These are phyloP conservation scores for Corniculantispora saksenae DNA, from an alignment of 2,329 filamentous ascomycete species.

Conservation along the genomic window DNA sequence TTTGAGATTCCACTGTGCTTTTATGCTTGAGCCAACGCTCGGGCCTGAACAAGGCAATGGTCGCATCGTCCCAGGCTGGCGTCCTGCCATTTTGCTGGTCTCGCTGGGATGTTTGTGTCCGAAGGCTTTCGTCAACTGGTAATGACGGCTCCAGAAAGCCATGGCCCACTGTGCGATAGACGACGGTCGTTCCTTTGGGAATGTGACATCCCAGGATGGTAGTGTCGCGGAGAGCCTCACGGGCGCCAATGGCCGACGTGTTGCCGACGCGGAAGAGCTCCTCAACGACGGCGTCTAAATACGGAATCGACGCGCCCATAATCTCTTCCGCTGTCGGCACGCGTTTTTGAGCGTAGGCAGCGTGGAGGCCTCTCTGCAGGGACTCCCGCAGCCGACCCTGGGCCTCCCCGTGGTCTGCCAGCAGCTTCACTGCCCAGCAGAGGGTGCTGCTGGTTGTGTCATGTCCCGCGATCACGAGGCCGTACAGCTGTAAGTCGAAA, in stretches of 20 bases:
- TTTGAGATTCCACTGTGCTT: neutral
- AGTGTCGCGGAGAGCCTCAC: constrained; percentile 34
- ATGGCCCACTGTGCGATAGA: constrained; percentile 30
- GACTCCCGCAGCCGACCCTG: constrained; percentile 28
- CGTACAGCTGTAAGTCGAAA: constrained; percentile 1
- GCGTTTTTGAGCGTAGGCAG: neutral
- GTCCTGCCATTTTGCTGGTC: neutral
- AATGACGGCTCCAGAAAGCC: constrained; percentile 25
- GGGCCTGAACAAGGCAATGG: neutral
- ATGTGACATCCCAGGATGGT: constrained; percentile 34
- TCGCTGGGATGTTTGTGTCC: neutral
- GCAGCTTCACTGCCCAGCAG: constrained; percentile 24
- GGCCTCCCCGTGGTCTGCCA: constrained; percentile 25
- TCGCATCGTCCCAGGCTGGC: neutral
- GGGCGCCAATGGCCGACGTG: constrained; percentile 29
- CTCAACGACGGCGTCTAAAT: constrained; percentile 40
- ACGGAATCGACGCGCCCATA: constrained; percentile 29
- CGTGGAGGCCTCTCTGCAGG: neutral
- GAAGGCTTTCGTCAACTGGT: constrained; percentile 23
- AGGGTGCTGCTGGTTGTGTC: constrained; percentile 21
- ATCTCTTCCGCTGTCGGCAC: constrained; percentile 32
- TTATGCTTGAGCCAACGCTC: neutral
- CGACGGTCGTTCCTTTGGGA: constrained; percentile 36
- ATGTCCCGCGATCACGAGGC: constrained; percentile 20
- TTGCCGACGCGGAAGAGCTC: constrained; percentile 35